Evolutionary conservation across 78 protist genomes (phyloP).

Genomic region (Guillardia theta): DNA sequence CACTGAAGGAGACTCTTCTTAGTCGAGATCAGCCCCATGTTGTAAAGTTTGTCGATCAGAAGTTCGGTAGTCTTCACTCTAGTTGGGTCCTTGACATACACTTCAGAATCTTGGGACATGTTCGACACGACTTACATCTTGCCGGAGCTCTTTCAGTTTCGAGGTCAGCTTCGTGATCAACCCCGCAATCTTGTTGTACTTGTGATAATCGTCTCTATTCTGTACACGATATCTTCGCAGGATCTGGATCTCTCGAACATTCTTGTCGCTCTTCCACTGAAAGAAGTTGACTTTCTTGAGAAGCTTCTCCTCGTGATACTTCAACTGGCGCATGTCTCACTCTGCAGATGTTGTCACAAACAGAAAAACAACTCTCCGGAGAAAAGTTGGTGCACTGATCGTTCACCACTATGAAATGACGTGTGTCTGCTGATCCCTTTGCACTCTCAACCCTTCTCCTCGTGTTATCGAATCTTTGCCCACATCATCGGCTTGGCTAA

Average conservation of each 20-base stretch:
- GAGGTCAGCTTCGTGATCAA: conserved; percentile 19
- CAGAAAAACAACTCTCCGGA: no score
- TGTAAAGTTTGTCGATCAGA: conserved; percentile 72
- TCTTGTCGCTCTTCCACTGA: conserved; percentile 69
- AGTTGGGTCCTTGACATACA: no score
- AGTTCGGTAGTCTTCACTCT: conserved; percentile 60
- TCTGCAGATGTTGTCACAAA: no score
- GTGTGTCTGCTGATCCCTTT: no score
- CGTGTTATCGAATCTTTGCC: no score
- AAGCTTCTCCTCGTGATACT: conserved; percentile 81
- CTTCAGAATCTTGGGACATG: no score
- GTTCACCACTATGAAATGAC: no score
- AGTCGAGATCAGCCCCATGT: not conserved
- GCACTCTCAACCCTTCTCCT: no score
- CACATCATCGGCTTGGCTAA: no score
- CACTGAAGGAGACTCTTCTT: conserved; percentile 29
- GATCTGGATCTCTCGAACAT: conserved; percentile 65
- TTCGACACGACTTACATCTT: no score
- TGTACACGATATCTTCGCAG: conserved; percentile 65
- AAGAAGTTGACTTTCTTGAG: conserved; percentile 81
- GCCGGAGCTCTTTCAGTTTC: conserved; percentile 44
- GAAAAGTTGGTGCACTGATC: no score
- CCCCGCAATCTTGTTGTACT: conserved; percentile 66
- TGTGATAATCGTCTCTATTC: conserved; percentile 79
- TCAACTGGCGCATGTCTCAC: conserved; percentile 60